Conservation (phyloP, 306 rosid genomes). For the Carpinus viminea region DNA sequence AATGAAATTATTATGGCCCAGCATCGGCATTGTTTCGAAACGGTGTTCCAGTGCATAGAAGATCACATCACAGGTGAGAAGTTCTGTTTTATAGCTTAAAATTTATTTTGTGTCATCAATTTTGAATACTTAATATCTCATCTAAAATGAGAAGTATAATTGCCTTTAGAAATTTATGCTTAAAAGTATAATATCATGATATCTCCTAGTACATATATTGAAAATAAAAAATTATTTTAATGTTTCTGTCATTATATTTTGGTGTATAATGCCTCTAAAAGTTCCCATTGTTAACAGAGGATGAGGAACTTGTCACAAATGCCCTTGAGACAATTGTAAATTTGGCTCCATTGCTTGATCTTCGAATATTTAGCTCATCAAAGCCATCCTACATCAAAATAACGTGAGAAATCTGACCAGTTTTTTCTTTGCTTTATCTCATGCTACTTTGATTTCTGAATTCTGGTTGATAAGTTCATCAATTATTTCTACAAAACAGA, state of each 20-base stretch:
- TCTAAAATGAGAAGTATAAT: neutral
- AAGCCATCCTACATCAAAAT: slow-evolving; percentile 93
- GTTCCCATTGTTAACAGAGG: slow-evolving; percentile 61
- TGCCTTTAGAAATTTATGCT: neutral
- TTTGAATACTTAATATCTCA: neutral
- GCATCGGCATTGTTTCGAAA: slow-evolving; percentile 90
- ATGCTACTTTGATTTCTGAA: slow-evolving; percentile 11
- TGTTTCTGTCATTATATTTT: slow-evolving; percentile 16
- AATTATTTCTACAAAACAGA: slow-evolving; percentile 39
- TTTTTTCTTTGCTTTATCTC: neutral
- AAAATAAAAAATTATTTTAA: neutral
- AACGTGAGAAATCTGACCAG: slow-evolving; percentile 60
- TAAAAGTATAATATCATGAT: neutral
- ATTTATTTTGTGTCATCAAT: slow-evolving; percentile 10
- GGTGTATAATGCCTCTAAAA: slow-evolving; percentile 15
- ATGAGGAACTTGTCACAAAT: slow-evolving; percentile 97
- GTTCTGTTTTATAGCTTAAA: slow-evolving; percentile 20
- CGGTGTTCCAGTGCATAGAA: slow-evolving; percentile 87
- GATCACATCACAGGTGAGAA: slow-evolving; percentile 65
- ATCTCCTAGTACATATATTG: neutral
- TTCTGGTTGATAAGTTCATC: slow-evolving; percentile 28
- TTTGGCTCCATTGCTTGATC: slow-evolving; percentile 92
- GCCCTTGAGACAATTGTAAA: slow-evolving; percentile 95
- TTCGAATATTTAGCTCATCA: slow-evolving; percentile 85
- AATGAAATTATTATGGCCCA: slow-evolving; percentile 95